Conservation (phyloP, 208 protist species). For the Zelonia costaricensis region DNA sequence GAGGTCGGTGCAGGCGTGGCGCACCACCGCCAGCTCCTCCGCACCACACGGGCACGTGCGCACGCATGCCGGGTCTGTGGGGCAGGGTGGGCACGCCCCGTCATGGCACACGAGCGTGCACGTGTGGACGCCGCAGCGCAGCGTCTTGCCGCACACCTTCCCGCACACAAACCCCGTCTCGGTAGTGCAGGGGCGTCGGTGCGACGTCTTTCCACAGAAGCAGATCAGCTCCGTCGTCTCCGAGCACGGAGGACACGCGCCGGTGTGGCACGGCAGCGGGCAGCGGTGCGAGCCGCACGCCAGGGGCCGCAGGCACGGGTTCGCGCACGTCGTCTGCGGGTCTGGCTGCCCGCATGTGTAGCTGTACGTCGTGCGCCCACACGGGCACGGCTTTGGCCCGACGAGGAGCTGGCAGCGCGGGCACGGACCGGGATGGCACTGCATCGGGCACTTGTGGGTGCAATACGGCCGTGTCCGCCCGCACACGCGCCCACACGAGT, state of each 20-base stretch:
- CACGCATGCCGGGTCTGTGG: slow-evolving; percentile 47
- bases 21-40: slow-evolving; percentile 22
- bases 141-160: slow-evolving; percentile 46
- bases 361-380: slow-evolving; percentile 65
- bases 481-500: slow-evolving; percentile 78
- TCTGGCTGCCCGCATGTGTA: slow-evolving; percentile 68
- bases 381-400: slow-evolving; percentile 49
- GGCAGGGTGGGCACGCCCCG: slow-evolving; percentile 61
- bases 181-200: slow-evolving; percentile 38
- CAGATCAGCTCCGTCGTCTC: slow-evolving; percentile 29
- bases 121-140: slow-evolving; percentile 54
- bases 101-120: slow-evolving; percentile 64
- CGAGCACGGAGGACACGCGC: slow-evolving; percentile 42
- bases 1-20: slow-evolving; percentile 53
- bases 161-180: slow-evolving; percentile 45
- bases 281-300: slow-evolving; percentile 61
- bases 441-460: slow-evolving; percentile 51
- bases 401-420: slow-evolving; percentile 43
- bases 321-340: slow-evolving; percentile 54
- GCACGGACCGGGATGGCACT: slow-evolving; percentile 81
- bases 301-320: slow-evolving; percentile 46
- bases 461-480: slow-evolving; percentile 45
- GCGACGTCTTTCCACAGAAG: slow-evolving; percentile 36
- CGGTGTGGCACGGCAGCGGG: slow-evolving; percentile 46
- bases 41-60: slow-evolving; percentile 64